Base-by-base conservation (phyloP, 805 yeast species). In the Kluyveromyces nonfermentans region DNA sequence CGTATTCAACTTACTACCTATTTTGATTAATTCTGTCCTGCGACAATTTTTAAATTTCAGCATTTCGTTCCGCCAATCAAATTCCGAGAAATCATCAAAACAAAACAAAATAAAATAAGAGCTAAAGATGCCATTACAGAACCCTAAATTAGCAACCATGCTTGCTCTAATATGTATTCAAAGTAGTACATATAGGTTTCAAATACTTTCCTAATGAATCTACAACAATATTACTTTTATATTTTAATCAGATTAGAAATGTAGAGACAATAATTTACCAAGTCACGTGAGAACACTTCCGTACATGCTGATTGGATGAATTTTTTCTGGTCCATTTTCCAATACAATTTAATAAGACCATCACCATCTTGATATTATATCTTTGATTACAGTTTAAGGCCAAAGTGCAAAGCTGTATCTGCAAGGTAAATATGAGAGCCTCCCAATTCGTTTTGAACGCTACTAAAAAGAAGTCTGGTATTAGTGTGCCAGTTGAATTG, bases 401-500 rank as follows among this genome's bases (percentile, higher is more conserved):
- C n/a, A n/a, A n/a, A n/a, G n/a, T n/a, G n/a, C n/a, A n/a, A n/a
- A n/a, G n/a, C 30, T 25, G 30, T 25, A 25, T 6, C 30, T 10
- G 12, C 30, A 9, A 33, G 9, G 12, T n/a, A 18, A 33, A 32
- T 51, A 73, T 74, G 77, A 74, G 79, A 73, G 67, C 77, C 42
- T 60, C 77, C 49, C 68, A 64, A 62, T 59, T 67, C 46, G 57
- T 68, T 49, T 64, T 72, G 55, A 66, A 68, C 60, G 71, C 74
- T 58, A 71, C 73, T 48, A 69, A 68, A 53, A 68, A 68, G 55
- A 46, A 60, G 22, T 50, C 63, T 44, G 65, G 65, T 46, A 40
- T 55, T 35, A 55, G 56, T 35, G 52, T 75, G 43, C 81, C 81
- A 55, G 72, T 75, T 43, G 82, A 77, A 64, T 62, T 77, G 55